Evolutionary conservation across 257 asterid species (phyloP).

Genomic region (Solanum chiquidenum): DNA sequence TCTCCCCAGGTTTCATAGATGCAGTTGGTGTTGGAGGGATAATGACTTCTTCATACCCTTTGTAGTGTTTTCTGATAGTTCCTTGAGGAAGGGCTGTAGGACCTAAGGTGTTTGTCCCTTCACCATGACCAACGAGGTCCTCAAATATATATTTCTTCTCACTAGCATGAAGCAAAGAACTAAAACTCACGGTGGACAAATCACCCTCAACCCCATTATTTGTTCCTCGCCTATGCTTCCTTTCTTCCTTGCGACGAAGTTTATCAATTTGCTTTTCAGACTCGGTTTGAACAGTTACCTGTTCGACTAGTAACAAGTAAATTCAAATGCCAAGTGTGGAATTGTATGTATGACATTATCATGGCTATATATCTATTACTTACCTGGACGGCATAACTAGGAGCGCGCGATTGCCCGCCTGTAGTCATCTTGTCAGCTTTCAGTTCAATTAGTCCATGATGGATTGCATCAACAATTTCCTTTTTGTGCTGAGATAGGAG

Average conservation of each 20-base stretch:
- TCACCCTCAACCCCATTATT: constrained; percentile 66
- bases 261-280: constrained; percentile 80
- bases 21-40: constrained; percentile 89
- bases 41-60: constrained; percentile 91
- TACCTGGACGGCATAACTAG: constrained; percentile 98
- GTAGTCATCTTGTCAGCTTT: constrained; percentile 74
- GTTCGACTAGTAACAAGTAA: constrained; percentile 5
- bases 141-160: constrained; percentile 75
- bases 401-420: constrained; percentile 50
- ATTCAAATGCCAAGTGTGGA: constrained; percentile 4
- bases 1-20: constrained; percentile 93
- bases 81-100: constrained; percentile 90
- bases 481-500: constrained; percentile 65
- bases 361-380: constrained; percentile 4
- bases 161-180: constrained; percentile 87
- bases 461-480: constrained; percentile 76
- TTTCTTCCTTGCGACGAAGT: constrained; percentile 95
- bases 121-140: constrained; percentile 83
- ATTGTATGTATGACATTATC: constrained; percentile 3
- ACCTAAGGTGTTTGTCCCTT: constrained; percentile 41
- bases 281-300: constrained; percentile 97
- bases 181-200: constrained; percentile 50
- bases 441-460: constrained; percentile 57
- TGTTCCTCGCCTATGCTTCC: constrained; percentile 68
- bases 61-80: constrained; percentile 63